Evolutionary conservation across 2,329 filamentous ascomycete species (phyloP).

Genomic region (Colletotrichum echinochloae): DNA sequence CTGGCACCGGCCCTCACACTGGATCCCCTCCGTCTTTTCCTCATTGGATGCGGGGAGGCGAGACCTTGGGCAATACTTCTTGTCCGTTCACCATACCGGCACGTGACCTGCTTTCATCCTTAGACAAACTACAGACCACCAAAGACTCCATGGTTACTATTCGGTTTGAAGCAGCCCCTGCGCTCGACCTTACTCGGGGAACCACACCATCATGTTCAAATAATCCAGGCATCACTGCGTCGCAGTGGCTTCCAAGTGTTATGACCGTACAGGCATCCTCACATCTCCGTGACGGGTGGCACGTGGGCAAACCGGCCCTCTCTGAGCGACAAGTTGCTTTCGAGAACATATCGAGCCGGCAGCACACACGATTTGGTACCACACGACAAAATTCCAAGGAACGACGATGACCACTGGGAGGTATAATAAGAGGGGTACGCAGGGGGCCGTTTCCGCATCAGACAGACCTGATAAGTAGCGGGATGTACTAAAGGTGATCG

Average conservation of each 20-base stretch:
- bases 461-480: conserved; percentile 23
- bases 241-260: background rate
- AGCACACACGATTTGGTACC: background rate
- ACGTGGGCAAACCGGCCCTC: conserved; percentile 1
- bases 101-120: background rate
- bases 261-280: background rate
- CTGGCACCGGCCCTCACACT: background rate
- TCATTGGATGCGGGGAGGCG: conserved; percentile 22
- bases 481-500: conserved; percentile 19
- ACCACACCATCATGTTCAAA: conserved; percentile 20
- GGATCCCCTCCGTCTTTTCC: conserved; percentile 15
- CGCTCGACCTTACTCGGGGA: conserved; percentile 10
- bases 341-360: background rate
- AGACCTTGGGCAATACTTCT: conserved; percentile 19
- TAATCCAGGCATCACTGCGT: background rate
- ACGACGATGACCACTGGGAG: conserved; percentile 1
- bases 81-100: background rate
- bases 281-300: conserved; percentile 1
- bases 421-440: conserved; percentile 11
- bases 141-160: conserved; percentile 21
- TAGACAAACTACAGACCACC: conserved; percentile 1
- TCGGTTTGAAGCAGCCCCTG: background rate
- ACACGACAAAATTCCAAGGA: conserved; percentile 1
- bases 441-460: background rate
- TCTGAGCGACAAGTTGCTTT: background rate